These are phyloP conservation scores for Thamnidium elegans DNA, from an alignment of 192 early-diverging fungal species.

Conservation along the genomic window DNA sequence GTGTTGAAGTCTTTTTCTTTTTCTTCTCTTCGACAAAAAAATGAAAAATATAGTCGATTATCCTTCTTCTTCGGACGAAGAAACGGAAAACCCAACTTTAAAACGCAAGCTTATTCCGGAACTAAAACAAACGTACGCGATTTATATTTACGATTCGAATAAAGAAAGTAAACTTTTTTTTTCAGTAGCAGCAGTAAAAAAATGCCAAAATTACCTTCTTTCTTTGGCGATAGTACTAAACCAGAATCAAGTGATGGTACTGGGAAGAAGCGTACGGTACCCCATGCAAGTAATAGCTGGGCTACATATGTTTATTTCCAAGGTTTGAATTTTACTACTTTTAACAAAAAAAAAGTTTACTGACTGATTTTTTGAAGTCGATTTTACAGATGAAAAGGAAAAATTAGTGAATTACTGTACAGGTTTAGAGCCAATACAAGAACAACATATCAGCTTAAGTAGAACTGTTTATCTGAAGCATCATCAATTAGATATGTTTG, in stretches of 20 bases:
- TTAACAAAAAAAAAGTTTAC: not conserved
- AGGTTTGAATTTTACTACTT: not conserved
- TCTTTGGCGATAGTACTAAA: not conserved
- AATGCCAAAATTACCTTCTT: slow-evolving; percentile 9
- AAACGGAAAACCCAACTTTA: too few relatives aligned
- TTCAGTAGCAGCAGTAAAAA: not conserved
- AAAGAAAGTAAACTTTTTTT: too few relatives aligned
- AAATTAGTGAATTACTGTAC: not conserved
- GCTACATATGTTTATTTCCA: slow-evolving; percentile 2
- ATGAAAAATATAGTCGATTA: too few relatives aligned
- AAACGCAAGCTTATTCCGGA: too few relatives aligned
- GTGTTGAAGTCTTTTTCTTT: too few relatives aligned
- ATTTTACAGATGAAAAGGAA: not conserved
- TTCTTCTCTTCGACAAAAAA: too few relatives aligned
- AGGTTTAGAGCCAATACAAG: not conserved
- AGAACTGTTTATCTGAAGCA: not conserved
- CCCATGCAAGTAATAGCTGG: not conserved
- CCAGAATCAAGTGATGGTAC: not conserved
- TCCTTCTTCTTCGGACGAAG: too few relatives aligned
- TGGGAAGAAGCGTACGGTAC: not conserved
- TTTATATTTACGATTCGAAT: too few relatives aligned
- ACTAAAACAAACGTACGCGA: too few relatives aligned
- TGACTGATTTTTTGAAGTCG: not conserved
- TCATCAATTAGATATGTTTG: not conserved
- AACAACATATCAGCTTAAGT: slow-evolving; percentile 6